Evolutionary conservation across 2,329 filamentous ascomycete genomes (phyloP).

Genomic region (Cytospora schulzeri): DNA sequence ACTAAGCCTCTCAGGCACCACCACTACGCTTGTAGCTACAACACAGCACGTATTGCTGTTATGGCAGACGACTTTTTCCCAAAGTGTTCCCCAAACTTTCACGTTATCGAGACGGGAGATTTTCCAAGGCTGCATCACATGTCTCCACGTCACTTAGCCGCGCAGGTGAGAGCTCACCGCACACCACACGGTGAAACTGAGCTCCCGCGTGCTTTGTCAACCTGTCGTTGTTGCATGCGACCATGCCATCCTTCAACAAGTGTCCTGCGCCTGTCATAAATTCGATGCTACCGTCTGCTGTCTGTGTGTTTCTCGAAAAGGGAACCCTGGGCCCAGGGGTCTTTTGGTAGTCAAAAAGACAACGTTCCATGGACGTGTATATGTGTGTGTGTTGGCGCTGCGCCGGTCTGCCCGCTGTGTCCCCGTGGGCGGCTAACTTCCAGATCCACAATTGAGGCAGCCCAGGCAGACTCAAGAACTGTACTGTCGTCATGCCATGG

Average conservation of each 20-base stretch:
- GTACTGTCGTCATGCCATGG: background rate
- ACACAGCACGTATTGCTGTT: background rate
- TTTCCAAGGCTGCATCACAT: conserved; percentile 20
- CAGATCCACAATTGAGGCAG: background rate
- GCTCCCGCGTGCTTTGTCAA: background rate
- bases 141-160: background rate
- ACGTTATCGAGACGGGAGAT: background rate
- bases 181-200: background rate
- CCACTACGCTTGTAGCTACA: no score
- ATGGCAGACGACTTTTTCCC: background rate
- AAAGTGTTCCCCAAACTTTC: conserved; percentile 1
- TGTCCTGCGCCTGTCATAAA: background rate
- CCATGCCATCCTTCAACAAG: background rate
- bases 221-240: background rate
- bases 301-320: background rate
- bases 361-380: background rate
- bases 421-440: background rate
- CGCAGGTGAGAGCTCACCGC: background rate
- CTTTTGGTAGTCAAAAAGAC: background rate
- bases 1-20: background rate
- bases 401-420: background rate
- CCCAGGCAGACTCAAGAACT: background rate
- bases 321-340: background rate
- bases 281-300: background rate
- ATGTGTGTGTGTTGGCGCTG: background rate